These are phyloP conservation scores for Salvia rosmarinus DNA, from an alignment of 257 asterid species.

Conservation along the genomic window DNA sequence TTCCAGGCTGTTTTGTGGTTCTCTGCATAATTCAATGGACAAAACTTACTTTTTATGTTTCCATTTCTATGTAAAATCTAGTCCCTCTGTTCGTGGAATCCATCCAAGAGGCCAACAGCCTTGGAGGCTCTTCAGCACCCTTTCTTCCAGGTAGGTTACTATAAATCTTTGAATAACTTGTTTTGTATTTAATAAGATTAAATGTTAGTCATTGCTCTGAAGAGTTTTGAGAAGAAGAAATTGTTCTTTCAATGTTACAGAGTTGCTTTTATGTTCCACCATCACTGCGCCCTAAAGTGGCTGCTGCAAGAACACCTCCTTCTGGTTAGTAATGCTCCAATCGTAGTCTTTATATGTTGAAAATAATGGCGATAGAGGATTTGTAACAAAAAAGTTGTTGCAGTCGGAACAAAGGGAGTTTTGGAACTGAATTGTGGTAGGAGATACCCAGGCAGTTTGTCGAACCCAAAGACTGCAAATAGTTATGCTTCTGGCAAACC, in stretches of 20 bases:
- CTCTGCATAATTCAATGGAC: not conserved
- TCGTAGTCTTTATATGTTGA: constrained; percentile 7
- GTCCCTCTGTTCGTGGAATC: constrained; percentile 97
- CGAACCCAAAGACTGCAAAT: constrained; percentile 53
- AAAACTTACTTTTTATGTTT: constrained; percentile 21
- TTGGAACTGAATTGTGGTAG: constrained; percentile 55
- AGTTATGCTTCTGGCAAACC: constrained; percentile 53
- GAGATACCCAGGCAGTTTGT: constrained; percentile 45
- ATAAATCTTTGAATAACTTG: not conserved
- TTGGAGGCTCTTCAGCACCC: constrained; percentile 89
- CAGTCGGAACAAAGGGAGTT: constrained; percentile 57
- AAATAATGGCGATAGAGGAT: not conserved
- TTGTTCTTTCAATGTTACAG: constrained; percentile 47
- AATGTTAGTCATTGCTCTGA: not conserved
- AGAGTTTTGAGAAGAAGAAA: constrained; percentile 1
- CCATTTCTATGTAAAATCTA: constrained; percentile 38
- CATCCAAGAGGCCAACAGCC: constrained; percentile 86
- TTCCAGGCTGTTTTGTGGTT: not conserved
- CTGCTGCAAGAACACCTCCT: constrained; percentile 65
- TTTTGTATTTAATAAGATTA: not conserved
- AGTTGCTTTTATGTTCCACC: constrained; percentile 86
- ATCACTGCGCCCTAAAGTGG: constrained; percentile 68
- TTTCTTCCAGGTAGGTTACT: constrained; percentile 72
- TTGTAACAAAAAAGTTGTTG: constrained; percentile 16
- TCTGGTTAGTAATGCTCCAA: constrained; percentile 58